These are phyloP conservation scores for Hondaea fermentalgiana DNA, from an alignment of 108 stramenopile genomes.

Conservation along the genomic window DNA sequence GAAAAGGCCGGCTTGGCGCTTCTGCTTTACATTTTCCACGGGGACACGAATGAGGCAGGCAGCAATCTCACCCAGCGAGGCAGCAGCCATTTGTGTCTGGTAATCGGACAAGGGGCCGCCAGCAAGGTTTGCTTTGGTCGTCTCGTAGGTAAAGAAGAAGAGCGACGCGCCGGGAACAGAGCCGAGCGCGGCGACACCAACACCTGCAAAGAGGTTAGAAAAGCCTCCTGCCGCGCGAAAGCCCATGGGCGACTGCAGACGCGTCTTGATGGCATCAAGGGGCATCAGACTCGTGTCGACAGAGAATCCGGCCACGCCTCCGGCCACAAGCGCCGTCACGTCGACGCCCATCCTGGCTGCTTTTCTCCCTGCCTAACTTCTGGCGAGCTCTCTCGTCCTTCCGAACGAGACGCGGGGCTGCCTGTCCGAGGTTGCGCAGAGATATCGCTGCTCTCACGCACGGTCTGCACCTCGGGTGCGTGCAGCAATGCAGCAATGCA, in stretches of 20 bases:
- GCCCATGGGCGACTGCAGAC: conserved; percentile 77
- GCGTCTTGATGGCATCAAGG: conserved; percentile 84
- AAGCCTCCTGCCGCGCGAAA: conserved; percentile 77
- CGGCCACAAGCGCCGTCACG: not conserved
- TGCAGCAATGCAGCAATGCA: too few species aligned
- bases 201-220: conserved; percentile 68
- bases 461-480: too few species aligned
- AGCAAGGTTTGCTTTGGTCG: conserved; percentile 30
- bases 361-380: too few species aligned
- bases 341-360: not conserved
- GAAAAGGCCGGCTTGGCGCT: conserved; percentile 68
- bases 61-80: conserved; percentile 75
- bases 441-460: too few species aligned
- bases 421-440: too few species aligned
- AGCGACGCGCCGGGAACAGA: conserved; percentile 80
- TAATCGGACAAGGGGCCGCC: conserved; percentile 1
- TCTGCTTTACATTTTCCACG: conserved; percentile 92
- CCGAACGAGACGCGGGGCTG: too few species aligned
- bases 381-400: too few species aligned
- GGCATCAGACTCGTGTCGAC: conserved; percentile 88
- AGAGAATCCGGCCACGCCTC: conserved; percentile 70
- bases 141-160: conserved; percentile 91
- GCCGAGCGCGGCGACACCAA: conserved; percentile 73
- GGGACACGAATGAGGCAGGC: conserved; percentile 94
- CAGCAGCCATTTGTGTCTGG: conserved; percentile 71